A percentile compares a stretch with the other conserved stretches of the same genome.
phyloP scores from a whole-genome alignment of 805 yeast genomes.

The Saccharomycopsis fermentans region DNA sequence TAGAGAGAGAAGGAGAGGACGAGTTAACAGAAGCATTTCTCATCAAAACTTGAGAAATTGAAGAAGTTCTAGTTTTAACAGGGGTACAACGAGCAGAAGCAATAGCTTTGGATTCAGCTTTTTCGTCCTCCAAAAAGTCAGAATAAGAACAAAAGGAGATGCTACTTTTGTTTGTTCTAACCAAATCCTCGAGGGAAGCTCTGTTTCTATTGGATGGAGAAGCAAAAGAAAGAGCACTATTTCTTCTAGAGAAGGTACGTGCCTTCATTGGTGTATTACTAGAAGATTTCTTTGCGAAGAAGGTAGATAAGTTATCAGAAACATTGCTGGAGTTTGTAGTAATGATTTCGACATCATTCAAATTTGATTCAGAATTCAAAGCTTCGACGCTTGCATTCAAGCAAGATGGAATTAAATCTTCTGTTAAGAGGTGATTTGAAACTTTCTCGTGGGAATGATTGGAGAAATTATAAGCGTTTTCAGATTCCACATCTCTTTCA shows the following conservation, averaged over 20 bases:
- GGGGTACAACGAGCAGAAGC: background rate
- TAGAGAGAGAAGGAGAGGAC: background rate
- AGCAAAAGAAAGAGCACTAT: background rate
- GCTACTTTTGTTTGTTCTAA: conserved; percentile 9
- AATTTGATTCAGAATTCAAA: conserved; percentile 1
- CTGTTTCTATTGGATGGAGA: background rate
- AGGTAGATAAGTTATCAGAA: conserved; percentile 2
- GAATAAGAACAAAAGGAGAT: conserved; percentile 13
- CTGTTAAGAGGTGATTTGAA: conserved; percentile 7
- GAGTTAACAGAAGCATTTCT: conserved; percentile 2
- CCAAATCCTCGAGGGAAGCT: conserved; percentile 17
- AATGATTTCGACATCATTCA: conserved; percentile 7
- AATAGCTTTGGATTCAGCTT: background rate
- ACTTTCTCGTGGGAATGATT: conserved; percentile 5
- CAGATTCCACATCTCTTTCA: conserved; percentile 17
- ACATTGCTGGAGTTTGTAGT: background rate
- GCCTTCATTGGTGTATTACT: background rate
- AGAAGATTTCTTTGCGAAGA: background rate
- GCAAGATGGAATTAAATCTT: conserved; percentile 16
- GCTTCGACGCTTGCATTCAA: conserved; percentile 18
- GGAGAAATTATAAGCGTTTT: conserved; percentile 6
- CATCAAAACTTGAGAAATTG: conserved; percentile 8
- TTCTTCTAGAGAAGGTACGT: conserved; percentile 5
- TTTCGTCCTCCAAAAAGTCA: conserved; percentile 15
- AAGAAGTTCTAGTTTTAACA: conserved; percentile 7